These are phyloP conservation scores for Fagopyrum homotropicum DNA, from an alignment of 148 eudicot species.

Conservation along the genomic window DNA sequence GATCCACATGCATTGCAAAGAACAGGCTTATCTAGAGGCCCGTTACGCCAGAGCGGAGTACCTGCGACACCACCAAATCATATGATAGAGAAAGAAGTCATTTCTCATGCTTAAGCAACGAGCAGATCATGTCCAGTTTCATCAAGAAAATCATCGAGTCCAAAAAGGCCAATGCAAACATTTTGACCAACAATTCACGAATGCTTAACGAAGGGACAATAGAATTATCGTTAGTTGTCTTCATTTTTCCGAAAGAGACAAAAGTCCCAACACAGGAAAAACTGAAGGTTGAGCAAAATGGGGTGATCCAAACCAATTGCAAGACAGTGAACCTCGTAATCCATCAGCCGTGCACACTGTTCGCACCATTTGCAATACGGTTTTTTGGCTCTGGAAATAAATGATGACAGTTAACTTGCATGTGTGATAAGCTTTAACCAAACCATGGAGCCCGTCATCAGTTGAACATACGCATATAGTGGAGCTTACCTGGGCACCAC, in stretches of 20 bases:
- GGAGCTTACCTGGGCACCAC: slow-evolving; percentile 45
- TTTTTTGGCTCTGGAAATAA: slow-evolving; percentile 57
- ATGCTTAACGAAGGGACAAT: neutral
- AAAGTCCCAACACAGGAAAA: slow-evolving; percentile 11
- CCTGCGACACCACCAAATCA: slow-evolving; percentile 32
- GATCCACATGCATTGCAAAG: slow-evolving; percentile 99
- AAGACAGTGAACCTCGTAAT: slow-evolving; percentile 44
- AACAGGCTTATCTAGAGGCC: slow-evolving; percentile 98
- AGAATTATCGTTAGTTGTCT: neutral
- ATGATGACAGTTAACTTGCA: neutral
- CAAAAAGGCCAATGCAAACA: slow-evolving; percentile 3
- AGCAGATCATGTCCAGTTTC: neutral
- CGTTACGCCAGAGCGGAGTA: slow-evolving; percentile 99
- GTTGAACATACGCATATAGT: neutral
- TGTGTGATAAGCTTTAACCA: neutral
- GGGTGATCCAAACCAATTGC: slow-evolving; percentile 14
- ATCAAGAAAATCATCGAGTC: slow-evolving; percentile 10
- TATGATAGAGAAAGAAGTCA: neutral
- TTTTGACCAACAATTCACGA: too few species aligned
- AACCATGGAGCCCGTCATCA: neutral
- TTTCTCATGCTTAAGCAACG: neutral
- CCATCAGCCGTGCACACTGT: slow-evolving; percentile 85
- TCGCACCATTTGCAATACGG: slow-evolving; percentile 62
- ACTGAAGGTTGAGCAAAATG: neutral
- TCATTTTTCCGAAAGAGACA: slow-evolving; percentile 19